phyloP scores from a whole-genome alignment of 495 filamentous ascomycete genomes.

The Penicillium odoratum region DNA sequence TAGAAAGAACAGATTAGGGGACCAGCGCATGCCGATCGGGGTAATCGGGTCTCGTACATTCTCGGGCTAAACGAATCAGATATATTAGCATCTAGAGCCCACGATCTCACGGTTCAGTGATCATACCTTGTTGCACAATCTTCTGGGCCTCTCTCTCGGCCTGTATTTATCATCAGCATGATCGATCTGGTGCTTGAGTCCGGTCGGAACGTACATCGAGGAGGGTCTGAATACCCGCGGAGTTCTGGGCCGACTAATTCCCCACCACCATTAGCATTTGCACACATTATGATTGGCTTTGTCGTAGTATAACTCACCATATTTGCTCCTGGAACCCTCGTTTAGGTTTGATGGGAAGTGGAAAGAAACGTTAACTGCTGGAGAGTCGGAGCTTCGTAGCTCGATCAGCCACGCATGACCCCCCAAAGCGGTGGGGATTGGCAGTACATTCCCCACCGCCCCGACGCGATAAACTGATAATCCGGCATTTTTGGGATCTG shows the following conservation, averaged over 20 bases:
- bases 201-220: constrained; percentile 76
- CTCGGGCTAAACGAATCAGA: constrained; percentile 56
- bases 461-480: constrained; percentile 35
- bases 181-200: neutral
- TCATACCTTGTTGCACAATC: constrained; percentile 89
- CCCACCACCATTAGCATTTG: constrained; percentile 29
- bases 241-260: constrained; percentile 92
- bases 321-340: constrained; percentile 25
- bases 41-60: constrained; percentile 55
- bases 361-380: constrained; percentile 12
- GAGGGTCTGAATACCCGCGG: constrained; percentile 94
- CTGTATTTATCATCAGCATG: constrained; percentile 50
- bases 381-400: constrained; percentile 37
- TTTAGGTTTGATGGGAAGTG: constrained; percentile 8
- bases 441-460: constrained; percentile 39
- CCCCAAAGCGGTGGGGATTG: constrained; percentile 35
- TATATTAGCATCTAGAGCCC: neutral
- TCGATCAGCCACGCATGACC: constrained; percentile 41
- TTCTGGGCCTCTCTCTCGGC: constrained; percentile 98
- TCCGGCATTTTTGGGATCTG: constrained; percentile 20
- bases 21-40: constrained; percentile 10
- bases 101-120: neutral
- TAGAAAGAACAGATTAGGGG: constrained; percentile 35
- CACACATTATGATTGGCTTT: neutral
- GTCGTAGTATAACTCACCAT: constrained; percentile 38